These are phyloP conservation scores for Phyllachora maydis DNA, from an alignment of 2,329 filamentous ascomycete species.

Conservation along the genomic window DNA sequence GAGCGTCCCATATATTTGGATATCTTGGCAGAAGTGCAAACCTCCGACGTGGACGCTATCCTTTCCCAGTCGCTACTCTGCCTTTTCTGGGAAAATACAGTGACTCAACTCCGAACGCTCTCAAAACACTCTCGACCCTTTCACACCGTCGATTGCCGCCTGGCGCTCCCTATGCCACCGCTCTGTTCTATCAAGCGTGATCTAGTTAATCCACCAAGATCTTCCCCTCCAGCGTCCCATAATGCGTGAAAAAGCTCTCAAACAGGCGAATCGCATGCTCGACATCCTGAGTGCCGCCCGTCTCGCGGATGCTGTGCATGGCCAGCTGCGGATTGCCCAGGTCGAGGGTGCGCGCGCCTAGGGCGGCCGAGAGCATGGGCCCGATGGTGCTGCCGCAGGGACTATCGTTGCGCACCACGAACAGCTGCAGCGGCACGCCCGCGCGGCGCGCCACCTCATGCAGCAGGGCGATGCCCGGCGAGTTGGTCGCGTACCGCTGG, in stretches of 20 bases:
- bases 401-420: slow-evolving; percentile 90
- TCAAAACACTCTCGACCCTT: too few species aligned
- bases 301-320: slow-evolving; percentile 96
- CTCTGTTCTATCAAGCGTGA: too few species aligned
- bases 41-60: too few species aligned
- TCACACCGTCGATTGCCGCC: too few species aligned
- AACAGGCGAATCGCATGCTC: slow-evolving; percentile 74
- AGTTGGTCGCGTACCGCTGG: slow-evolving; percentile 90
- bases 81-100: too few species aligned
- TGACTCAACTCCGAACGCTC: too few species aligned
- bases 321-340: slow-evolving; percentile 84
- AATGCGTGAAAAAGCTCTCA: slow-evolving; percentile 68
- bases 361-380: slow-evolving; percentile 75
- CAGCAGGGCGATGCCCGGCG: slow-evolving; percentile 78
- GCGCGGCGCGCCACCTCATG: slow-evolving; percentile 63
- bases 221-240: slow-evolving; percentile 60
- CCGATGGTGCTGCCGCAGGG: slow-evolving; percentile 92
- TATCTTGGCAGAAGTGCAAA: too few species aligned
- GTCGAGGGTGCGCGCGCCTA: slow-evolving; percentile 79
- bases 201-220: slow-evolving; percentile 64
- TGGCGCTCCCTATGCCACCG: too few species aligned
- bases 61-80: too few species aligned
- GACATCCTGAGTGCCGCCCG: slow-evolving; percentile 71
- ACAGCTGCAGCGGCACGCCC: slow-evolving; percentile 77
- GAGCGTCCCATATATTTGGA: too few species aligned